These are phyloP conservation scores for Bipolaris cookei DNA, from an alignment of 2,329 filamentous ascomycete genomes.

Conservation along the genomic window DNA sequence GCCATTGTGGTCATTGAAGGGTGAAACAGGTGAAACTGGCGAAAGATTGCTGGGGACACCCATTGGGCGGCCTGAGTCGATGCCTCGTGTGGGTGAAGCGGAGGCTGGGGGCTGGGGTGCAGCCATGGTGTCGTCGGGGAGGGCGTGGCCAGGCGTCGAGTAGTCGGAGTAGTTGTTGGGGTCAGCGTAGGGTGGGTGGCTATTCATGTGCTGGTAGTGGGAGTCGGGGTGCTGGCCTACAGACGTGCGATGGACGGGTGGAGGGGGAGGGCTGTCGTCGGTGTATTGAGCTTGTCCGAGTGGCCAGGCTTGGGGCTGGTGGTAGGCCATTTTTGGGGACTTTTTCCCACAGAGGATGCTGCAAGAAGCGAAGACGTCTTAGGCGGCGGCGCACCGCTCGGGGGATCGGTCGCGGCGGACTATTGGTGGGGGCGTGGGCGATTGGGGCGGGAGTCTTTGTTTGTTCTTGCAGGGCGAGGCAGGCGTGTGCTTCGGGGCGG, in stretches of 20 bases:
- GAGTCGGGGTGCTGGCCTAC: slow-evolving; percentile 29
- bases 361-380: slow-evolving; percentile 12
- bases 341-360: slow-evolving; percentile 13
- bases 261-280: slow-evolving; percentile 42
- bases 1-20: slow-evolving; percentile 35
- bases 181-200: slow-evolving; percentile 20
- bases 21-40: slow-evolving; percentile 30
- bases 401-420: slow-evolving; percentile 15
- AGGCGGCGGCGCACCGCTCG: slow-evolving; percentile 23
- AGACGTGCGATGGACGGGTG: slow-evolving; percentile 42
- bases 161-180: slow-evolving; percentile 46
- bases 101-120: no score
- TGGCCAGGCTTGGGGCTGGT: slow-evolving; percentile 28
- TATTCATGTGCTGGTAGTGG: slow-evolving; percentile 25
- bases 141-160: slow-evolving; percentile 53
- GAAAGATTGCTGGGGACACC: slow-evolving; percentile 25
- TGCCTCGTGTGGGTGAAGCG: slow-evolving; percentile 37
- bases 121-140: slow-evolving; percentile 66
- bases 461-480: slow-evolving; percentile 6
- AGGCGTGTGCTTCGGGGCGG: not conserved
- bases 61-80: slow-evolving; percentile 43
- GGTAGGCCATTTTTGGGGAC: slow-evolving; percentile 28
- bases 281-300: slow-evolving; percentile 29
- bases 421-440: slow-evolving; percentile 2
- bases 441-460: slow-evolving; percentile 8